Base-by-base conservation (phyloP, 345 rosid species). In the Euphorbia peplus region DNA sequence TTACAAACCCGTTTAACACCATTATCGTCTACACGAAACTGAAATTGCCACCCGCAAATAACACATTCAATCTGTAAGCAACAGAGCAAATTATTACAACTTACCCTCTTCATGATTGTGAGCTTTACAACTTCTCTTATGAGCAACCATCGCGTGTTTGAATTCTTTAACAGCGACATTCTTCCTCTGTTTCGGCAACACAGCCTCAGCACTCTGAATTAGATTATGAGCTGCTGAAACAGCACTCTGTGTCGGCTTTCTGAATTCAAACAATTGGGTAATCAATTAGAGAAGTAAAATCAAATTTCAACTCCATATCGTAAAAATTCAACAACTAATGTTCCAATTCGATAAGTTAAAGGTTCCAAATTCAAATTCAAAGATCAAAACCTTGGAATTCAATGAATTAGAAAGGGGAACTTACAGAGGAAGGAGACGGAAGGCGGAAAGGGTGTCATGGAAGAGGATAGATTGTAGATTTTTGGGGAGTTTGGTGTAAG, bases 181-280 rank as follows among this genome's bases (percentile, higher is more conserved):
- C 76, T 80, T 93, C 85, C 86, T 91, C 82, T 93, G 97, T 84
- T 93, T 93, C 0, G 97, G 98, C 64, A 93, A 59, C 14, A 72
- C 72, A 12, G 86, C 82, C 76, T 89, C 93, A 10, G 85, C 89
- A 68, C 91, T 85, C 76, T 83, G 92, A 51, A 81, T 47, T 25
- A 93, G 88, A 64, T 73, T 74, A 65, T 85, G 87, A 32, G 91
- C 88, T 5, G 96, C 96, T 50, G 95, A 80, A 75, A 79, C 83
- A 21, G 88, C 92, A 25, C 78, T 81, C 41, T 81, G 24, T 15
- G 87, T 89, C 88, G 83, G 84, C 76, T 85, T 75, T 64, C 97
- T 93, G 74, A 44, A 26, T 11, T 50, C 18, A 28, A 67, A 63
- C 32, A 29, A 10, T 14, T 13, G n/a, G 2, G 18, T 4, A 44